Base-by-base conservation (phyloP, 306 rosid genomes). In the Mucuna pruriens region DNA sequence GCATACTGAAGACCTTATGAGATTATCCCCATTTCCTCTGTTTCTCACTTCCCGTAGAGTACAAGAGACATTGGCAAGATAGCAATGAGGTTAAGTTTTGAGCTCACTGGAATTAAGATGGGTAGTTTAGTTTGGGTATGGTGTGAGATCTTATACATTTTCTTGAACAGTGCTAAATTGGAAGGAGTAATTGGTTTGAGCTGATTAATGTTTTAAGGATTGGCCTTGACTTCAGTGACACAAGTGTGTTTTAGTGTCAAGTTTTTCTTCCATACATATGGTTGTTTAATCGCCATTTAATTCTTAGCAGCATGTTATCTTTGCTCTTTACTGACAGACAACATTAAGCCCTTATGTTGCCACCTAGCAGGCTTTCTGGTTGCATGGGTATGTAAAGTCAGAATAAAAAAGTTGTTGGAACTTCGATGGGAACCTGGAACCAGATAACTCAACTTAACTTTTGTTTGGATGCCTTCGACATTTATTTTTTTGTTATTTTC, bases 341-440 rank as follows among this genome's bases (percentile, higher is more conserved):
- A 49, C 57, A 12, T 77, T 65, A 58, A 44, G 52, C 42, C 71
- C 70, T 46, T 17, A 17, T 57, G 40, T 31, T 40, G 29, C 51
- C 54, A 11, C 26, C 61, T 17, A 17, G 45, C 42, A 23, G 42
- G 40, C 15, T 49, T 67, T 45, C 49, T 80, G 49, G 13, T 71
- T 54, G 36, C 25, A 7, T 55, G 54, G 40, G 22, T 7, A 38
- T 60, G 4, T 79, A 17, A 23, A 9, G 12, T 55, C 4, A 23
- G 60, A 12, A 34, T 20, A 51, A 8, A 17, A 23, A 31, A 26
- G 51, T 54, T 2, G 46, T 63, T 26, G 55, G 38, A 68, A 6
- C 36, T 68, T 67, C 34, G 61, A 78, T 22, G n/a, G 7, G 31
- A 55, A 15, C 38, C 55, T 51, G 25, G 19, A 68, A 78, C 54